phyloP scores from a whole-genome alignment of 768 basidiomycete genomes.

The Suillus decipiens region DNA sequence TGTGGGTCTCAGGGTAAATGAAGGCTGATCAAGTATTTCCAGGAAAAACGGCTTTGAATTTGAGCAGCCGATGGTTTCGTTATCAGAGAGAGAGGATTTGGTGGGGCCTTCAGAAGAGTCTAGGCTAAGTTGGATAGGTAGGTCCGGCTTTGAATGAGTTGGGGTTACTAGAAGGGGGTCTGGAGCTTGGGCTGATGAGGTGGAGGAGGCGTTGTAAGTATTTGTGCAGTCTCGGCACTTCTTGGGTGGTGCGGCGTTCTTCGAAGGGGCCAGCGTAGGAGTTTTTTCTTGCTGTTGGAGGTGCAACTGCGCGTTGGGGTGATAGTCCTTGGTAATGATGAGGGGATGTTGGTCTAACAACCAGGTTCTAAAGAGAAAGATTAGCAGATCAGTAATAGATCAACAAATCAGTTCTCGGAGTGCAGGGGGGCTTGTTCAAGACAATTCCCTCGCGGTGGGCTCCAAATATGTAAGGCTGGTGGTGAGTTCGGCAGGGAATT shows the following conservation, averaged over 20 bases:
- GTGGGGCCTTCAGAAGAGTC: no score
- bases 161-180: no score
- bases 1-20: no score
- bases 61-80: no score
- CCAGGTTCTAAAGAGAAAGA: background rate
- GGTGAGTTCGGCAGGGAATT: no score
- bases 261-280: background rate
- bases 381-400: background rate
- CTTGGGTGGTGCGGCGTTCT: background rate
- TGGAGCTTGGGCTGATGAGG: no score
- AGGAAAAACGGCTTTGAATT: no score
- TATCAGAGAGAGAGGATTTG: no score
- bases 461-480: background rate
- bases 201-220: no score
- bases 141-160: no score
- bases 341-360: background rate
- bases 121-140: no score
- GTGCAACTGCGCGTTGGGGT: background rate
- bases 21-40: no score
- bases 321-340: background rate
- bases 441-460: background rate
- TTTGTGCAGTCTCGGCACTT: accelerated
- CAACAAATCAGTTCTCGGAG: background rate
- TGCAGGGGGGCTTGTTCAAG: background rate
- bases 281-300: background rate